These are phyloP conservation scores for Xylaria telfairii DNA, from an alignment of 495 filamentous ascomycete species.

Conservation along the genomic window DNA sequence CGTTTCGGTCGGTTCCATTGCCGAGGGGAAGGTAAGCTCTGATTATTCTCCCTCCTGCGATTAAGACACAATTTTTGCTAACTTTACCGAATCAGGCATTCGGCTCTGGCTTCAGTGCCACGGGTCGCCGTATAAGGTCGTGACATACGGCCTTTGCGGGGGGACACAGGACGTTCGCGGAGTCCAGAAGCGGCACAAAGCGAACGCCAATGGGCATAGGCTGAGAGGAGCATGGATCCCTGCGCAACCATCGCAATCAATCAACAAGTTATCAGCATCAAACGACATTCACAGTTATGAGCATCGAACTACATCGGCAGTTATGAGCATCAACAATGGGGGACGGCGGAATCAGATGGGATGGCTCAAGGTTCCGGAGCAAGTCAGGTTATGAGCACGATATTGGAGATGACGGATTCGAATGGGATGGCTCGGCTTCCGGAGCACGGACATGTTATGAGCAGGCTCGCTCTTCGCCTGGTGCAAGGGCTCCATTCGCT, in stretches of 20 bases:
- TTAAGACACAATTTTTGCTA: not conserved
- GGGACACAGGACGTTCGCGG: constrained; percentile 18
- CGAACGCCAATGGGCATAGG: constrained; percentile 16
- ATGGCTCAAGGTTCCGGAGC: constrained; percentile 14
- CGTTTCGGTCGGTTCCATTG: constrained; percentile 20
- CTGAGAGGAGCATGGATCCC: constrained; percentile 1
- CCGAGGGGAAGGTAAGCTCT: constrained; percentile 25
- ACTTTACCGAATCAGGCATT: constrained; percentile 6
- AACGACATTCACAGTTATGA: constrained; percentile 13
- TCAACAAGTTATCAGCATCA: constrained; percentile 25
- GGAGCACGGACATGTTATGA: constrained; percentile 5
- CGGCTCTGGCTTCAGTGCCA: constrained; percentile 7
- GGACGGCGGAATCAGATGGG: constrained; percentile 7
- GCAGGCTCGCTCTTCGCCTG: not conserved
- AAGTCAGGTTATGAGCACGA: constrained; percentile 16
- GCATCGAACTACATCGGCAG: constrained; percentile 3
- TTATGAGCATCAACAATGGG: constrained; percentile 17
- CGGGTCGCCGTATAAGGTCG: not conserved
- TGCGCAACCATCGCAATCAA: not conserved
- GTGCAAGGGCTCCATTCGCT: not conserved
- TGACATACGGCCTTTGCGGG: constrained; percentile 13
- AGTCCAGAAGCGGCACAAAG: constrained; percentile 19
- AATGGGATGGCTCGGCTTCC: constrained; percentile 16
- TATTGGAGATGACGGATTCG: constrained; percentile 7
- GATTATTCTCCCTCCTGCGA: not conserved